Percentiles rank a stretch among this genome's conserved stretches.
phyloP scores from a whole-genome alignment of 2,329 filamentous ascomycete species.

The Emmonsia crescens region DNA sequence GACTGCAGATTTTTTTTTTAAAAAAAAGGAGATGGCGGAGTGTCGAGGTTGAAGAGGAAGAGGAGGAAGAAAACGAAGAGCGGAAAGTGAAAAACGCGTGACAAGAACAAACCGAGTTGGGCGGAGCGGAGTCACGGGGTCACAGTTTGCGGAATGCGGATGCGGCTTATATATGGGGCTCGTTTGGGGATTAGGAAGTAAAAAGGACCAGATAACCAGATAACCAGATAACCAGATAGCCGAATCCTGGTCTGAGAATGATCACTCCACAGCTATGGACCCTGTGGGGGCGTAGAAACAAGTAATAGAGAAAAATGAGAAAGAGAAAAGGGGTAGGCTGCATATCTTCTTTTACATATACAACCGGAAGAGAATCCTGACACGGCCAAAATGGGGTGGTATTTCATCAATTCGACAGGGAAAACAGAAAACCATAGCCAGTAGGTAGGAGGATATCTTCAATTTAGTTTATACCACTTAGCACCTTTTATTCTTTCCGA shows the following conservation, averaged over 20 bases:
- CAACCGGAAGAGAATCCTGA: background rate
- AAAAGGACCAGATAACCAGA: background rate
- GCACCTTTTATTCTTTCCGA: background rate
- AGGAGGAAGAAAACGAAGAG: background rate
- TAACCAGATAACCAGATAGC: background rate
- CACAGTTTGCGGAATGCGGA: background rate
- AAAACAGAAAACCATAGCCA: background rate
- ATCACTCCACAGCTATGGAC: background rate
- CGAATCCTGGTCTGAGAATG: background rate
- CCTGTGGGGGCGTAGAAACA: background rate
- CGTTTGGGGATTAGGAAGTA: background rate
- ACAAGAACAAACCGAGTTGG: background rate
- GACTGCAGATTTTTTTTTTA: background rate
- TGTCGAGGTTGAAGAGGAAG: background rate
- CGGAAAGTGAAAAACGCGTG: background rate
- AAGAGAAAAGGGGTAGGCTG: background rate
- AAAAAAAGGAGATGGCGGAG: background rate
- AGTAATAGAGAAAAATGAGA: background rate
- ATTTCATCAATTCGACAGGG: background rate
- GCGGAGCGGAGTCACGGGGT: slow-evolving; percentile 5
- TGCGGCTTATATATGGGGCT: background rate
- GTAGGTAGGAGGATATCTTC: background rate
- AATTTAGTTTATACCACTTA: background rate
- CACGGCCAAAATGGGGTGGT: background rate
- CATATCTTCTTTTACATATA: background rate